Evolutionary conservation across 306 rosid genomes (phyloP).

Genomic region (Citrullus colocynthis): DNA sequence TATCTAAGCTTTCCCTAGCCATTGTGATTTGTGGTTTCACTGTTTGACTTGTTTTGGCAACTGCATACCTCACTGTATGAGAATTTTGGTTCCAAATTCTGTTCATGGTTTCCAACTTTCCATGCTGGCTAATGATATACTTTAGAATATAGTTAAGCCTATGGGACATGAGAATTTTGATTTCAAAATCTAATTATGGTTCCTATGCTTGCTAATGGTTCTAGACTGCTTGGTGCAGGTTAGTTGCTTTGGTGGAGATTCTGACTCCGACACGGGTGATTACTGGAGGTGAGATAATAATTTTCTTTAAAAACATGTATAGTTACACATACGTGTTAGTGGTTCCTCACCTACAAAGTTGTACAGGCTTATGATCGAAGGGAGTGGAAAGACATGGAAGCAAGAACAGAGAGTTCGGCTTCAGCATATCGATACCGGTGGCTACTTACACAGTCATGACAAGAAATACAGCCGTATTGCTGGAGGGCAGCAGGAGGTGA

Average conservation of each 20-base stretch:
- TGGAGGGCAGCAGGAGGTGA: conserved; percentile 99
- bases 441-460: conserved; percentile 86
- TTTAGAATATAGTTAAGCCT: no score
- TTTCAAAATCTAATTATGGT: neutral
- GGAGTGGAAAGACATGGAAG: conserved; percentile 94
- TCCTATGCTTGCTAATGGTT: neutral
- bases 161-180: neutral
- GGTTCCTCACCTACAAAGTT: conserved; percentile 16
- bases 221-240: conserved; percentile 33
- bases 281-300: conserved; percentile 57
- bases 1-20: neutral
- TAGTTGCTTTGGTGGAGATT: conserved; percentile 84
- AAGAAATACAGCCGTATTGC: conserved; percentile 91
- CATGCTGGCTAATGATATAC: neutral
- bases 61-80: neutral
- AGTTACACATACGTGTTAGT: neutral
- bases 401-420: conserved; percentile 86
- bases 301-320: neutral
- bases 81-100: neutral
- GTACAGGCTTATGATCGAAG: conserved; percentile 60
- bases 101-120: neutral
- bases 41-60: neutral
- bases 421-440: conserved; percentile 85
- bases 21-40: neutral
- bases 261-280: conserved; percentile 79